These are phyloP conservation scores for Heliamphora pulchella DNA, from an alignment of 179 eudicot genomes.

Conservation along the genomic window DNA sequence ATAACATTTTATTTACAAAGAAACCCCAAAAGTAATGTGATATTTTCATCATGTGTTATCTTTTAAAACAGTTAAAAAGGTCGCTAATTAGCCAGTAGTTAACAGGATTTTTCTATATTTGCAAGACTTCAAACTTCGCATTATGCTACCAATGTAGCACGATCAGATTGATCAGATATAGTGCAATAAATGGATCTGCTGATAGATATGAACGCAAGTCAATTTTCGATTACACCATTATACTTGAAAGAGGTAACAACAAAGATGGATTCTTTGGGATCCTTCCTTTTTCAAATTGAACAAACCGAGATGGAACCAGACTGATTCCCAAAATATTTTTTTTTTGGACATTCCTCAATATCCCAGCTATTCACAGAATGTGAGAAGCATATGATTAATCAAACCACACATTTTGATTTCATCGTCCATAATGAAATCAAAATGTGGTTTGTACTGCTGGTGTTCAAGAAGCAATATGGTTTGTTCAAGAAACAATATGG, in stretches of 20 bases:
- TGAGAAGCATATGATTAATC: too few relatives aligned
- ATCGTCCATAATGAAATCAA: neutral
- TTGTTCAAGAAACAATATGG: neutral
- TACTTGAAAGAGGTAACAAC: neutral
- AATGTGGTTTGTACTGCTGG: neutral
- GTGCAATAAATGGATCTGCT: neutral
- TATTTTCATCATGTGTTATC: too few relatives aligned
- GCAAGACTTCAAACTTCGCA: neutral
- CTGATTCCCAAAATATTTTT: too few relatives aligned
- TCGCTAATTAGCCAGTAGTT: too few relatives aligned
- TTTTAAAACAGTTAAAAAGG: too few relatives aligned
- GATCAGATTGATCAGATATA: neutral
- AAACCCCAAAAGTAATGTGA: too few relatives aligned
- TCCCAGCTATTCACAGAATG: too few relatives aligned
- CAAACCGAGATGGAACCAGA: too few relatives aligned
- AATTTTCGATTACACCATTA: neutral
- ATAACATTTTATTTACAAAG: too few relatives aligned
- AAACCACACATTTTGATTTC: neutral
- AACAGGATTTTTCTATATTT: slow-evolving; percentile 7
- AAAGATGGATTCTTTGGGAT: too few relatives aligned
- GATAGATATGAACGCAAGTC: slow-evolving; percentile 7
- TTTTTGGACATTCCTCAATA: too few relatives aligned
- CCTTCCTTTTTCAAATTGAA: too few relatives aligned
- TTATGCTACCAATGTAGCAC: slow-evolving; percentile 8
- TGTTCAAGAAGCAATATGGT: neutral